A percentile compares a stretch with the other conserved stretches of the same genome.
These are phyloP conservation scores for Gilbertella persicaria DNA, from an alignment of 371 early-diverging fungal species.

Conservation along the genomic window DNA sequence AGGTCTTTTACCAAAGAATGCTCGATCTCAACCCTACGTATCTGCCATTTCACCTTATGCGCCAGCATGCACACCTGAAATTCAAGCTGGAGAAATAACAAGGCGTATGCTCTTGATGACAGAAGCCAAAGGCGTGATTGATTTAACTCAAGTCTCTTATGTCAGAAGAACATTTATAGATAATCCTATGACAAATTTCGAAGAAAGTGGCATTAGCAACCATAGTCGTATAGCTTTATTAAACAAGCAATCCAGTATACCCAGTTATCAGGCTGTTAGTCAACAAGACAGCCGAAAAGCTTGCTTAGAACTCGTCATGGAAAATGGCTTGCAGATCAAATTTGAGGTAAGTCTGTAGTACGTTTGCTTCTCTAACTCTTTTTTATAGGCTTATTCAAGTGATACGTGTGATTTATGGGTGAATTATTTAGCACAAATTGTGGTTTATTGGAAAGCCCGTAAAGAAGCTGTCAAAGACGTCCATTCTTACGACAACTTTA, in stretches of 20 bases:
- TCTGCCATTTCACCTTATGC: constrained; percentile 20
- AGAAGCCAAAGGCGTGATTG: constrained; percentile 51
- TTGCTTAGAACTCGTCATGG: constrained; percentile 45
- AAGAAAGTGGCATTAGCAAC: background rate
- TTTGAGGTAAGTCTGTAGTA: constrained; percentile 29
- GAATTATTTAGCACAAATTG: constrained; percentile 41
- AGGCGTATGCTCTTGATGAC: constrained; percentile 51
- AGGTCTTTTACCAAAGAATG: constrained; percentile 2
- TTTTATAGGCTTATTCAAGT: constrained; percentile 38
- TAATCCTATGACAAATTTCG: background rate
- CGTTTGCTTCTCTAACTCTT: constrained; percentile 16
- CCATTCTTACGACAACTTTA: constrained; percentile 27
- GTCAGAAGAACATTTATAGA: constrained; percentile 29
- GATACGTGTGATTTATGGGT: constrained; percentile 58
- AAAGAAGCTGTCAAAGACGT: constrained; percentile 46
- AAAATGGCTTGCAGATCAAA: constrained; percentile 36
- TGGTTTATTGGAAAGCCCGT: constrained; percentile 55
- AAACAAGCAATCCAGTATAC: background rate
- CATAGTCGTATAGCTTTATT: background rate
- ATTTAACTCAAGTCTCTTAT: constrained; percentile 51
- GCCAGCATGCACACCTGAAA: background rate
- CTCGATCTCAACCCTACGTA: constrained; percentile 4
- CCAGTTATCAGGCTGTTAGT: background rate
- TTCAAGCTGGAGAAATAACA: constrained; percentile 27
- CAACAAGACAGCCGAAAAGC: constrained; percentile 11